Percentiles rank a stretch among this genome's conserved stretches.
phyloP scores from a whole-genome alignment of 2,329 filamentous ascomycete species.

The Colletotrichum cuscutae region DNA sequence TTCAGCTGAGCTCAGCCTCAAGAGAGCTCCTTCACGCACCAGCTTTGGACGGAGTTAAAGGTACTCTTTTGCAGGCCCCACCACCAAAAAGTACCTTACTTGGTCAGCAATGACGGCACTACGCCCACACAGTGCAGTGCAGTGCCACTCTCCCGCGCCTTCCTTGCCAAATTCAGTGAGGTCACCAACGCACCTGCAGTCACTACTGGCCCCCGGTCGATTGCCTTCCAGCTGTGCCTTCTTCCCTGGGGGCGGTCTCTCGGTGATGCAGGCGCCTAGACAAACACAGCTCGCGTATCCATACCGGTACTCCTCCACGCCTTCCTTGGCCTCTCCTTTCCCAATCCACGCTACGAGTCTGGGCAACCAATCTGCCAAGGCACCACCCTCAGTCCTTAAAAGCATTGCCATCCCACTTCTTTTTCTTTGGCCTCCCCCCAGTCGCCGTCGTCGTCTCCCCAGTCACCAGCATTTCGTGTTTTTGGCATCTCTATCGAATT shows the following conservation, averaged over 20 bases:
- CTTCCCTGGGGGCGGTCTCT: neutral
- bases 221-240: neutral
- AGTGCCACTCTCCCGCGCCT: neutral
- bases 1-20: conserved; percentile 16
- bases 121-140: neutral
- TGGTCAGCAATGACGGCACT: neutral
- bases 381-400: conserved; percentile 20
- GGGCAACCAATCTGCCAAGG: conserved; percentile 26
- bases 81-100: neutral
- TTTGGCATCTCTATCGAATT: conserved; percentile 15
- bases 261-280: conserved; percentile 16
- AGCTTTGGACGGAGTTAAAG: neutral
- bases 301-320: neutral
- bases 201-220: neutral
- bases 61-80: neutral
- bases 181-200: conserved; percentile 9
- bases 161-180: conserved; percentile 19
- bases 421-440: conserved; percentile 6
- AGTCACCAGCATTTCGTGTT: neutral
- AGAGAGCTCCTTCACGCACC: neutral
- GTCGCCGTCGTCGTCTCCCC: neutral
- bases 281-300: neutral
- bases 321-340: neutral
- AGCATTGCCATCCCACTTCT: conserved; percentile 30
- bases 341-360: conserved; percentile 15